Evolutionary conservation across 148 eudicot species (phyloP).

Genomic region (Vaccinium darrowii): DNA sequence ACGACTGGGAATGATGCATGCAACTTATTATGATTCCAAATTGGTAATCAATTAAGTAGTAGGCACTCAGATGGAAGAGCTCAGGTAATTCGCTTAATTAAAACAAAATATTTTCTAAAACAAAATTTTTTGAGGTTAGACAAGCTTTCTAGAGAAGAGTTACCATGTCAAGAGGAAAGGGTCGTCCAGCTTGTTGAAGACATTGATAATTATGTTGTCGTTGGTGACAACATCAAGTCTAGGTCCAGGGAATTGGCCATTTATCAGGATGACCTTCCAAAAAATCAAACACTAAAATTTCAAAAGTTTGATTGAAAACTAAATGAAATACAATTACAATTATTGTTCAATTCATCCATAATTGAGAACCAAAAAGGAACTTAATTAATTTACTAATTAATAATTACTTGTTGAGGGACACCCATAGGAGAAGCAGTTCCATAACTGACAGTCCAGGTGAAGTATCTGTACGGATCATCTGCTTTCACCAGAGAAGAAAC

Average conservation of each 20-base stretch:
- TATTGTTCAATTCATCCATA: neutral
- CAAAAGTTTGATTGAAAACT: neutral
- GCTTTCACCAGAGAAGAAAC: constrained; percentile 43
- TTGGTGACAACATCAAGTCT: constrained; percentile 75
- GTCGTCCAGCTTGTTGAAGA: constrained; percentile 73
- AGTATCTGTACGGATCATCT: constrained; percentile 68
- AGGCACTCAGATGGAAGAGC: neutral
- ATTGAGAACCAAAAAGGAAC: neutral
- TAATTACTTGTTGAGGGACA: constrained; percentile 67
- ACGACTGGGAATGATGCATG: too few species aligned
- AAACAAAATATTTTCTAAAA: neutral
- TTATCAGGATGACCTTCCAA: constrained; percentile 78
- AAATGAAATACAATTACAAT: neutral
- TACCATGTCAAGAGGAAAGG: constrained; percentile 94
- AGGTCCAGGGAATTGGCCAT: constrained; percentile 97
- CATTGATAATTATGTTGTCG: constrained; percentile 78
- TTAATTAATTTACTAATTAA: neutral
- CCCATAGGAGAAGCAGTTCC: constrained; percentile 79
- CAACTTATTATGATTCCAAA: neutral
- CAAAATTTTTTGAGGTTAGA: neutral
- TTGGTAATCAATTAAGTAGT: neutral
- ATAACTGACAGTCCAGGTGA: constrained; percentile 84
- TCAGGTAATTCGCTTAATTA: neutral
- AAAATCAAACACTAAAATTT: constrained; percentile 13
- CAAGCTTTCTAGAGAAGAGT: neutral